These are phyloP conservation scores for Lobosporangium transversale DNA, from an alignment of 192 early-diverging fungal genomes.

Conservation along the genomic window DNA sequence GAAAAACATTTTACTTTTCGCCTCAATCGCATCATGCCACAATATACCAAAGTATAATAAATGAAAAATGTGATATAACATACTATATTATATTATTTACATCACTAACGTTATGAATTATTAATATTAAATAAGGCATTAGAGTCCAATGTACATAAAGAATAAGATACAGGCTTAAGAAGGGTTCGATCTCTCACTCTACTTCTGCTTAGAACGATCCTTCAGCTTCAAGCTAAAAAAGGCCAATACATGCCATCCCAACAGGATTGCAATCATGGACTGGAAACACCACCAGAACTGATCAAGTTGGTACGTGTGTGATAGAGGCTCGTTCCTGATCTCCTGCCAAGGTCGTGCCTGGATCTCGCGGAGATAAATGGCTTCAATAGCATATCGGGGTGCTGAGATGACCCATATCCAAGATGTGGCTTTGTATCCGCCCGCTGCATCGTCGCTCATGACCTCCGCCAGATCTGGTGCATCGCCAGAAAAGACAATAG, in stretches of 20 bases:
- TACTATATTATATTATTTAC: too few relatives aligned
- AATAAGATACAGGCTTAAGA: too few relatives aligned
- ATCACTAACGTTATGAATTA: too few relatives aligned
- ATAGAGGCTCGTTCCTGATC: constrained; percentile 24
- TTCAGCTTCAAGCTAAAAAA: constrained; percentile 66
- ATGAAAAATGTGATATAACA: too few relatives aligned
- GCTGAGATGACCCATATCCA: constrained; percentile 71
- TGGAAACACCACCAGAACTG: constrained; percentile 56
- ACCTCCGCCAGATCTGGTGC: constrained; percentile 62
- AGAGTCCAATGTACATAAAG: too few relatives aligned
- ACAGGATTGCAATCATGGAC: constrained; percentile 53
- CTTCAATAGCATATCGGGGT: constrained; percentile 71
- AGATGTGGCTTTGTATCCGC: constrained; percentile 34
- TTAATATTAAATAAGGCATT: too few relatives aligned
- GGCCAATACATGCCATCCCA: constrained; percentile 65
- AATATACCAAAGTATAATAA: too few relatives aligned
- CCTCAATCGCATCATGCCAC: too few relatives aligned
- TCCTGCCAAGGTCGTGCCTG: constrained; percentile 51
- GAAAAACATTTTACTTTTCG: too few relatives aligned
- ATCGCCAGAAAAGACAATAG: constrained; percentile 64
- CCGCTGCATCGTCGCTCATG: constrained; percentile 16
- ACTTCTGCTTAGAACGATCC: constrained; percentile 29
- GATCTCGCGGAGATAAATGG: constrained; percentile 65
- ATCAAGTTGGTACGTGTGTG: constrained; percentile 50
- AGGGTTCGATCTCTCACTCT: background rate